These are phyloP conservation scores for Raffaelea arxii DNA, from an alignment of 2,329 filamentous ascomycete species.

Conservation along the genomic window DNA sequence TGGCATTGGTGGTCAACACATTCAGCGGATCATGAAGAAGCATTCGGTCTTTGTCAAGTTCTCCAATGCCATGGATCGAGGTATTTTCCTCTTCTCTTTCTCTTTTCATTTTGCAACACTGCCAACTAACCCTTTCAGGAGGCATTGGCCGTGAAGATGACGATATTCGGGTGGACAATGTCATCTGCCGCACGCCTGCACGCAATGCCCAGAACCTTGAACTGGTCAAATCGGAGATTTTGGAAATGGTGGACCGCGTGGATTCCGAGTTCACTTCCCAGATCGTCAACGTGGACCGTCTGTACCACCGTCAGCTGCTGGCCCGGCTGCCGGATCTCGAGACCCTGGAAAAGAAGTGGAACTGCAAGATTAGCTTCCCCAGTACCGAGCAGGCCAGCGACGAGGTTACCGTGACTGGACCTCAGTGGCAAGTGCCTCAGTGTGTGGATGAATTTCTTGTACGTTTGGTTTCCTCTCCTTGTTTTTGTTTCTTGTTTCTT, in stretches of 20 bases:
- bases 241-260: slow-evolving; percentile 98
- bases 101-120: slow-evolving; percentile 11
- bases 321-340: slow-evolving; percentile 82
- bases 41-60: slow-evolving; percentile 99
- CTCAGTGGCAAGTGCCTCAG: slow-evolving; percentile 95
- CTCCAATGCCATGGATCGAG: slow-evolving; percentile 97
- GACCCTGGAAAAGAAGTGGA: slow-evolving; percentile 96
- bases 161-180: slow-evolving; percentile 97
- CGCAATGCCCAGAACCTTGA: slow-evolving; percentile 95
- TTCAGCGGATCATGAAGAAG: slow-evolving; percentile 99
- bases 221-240: slow-evolving; percentile 95
- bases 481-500: neutral
- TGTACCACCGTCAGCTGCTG: slow-evolving; percentile 92
- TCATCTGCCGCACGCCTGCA: slow-evolving; percentile 94
- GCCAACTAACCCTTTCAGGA: slow-evolving; percentile 21
- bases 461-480: slow-evolving; percentile 18
- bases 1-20: slow-evolving; percentile 94
- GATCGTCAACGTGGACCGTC: slow-evolving; percentile 82
- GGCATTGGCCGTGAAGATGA: slow-evolving; percentile 92
- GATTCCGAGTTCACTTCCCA: slow-evolving; percentile 96
- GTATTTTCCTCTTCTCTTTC: slow-evolving; percentile 22
- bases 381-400: slow-evolving; percentile 97
- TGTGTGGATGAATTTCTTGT: slow-evolving; percentile 91
- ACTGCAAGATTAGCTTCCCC: slow-evolving; percentile 98
- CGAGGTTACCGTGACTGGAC: slow-evolving; percentile 88